phyloP scores from a whole-genome alignment of 23 red algal species.

The Pyropia haitanensis region DNA sequence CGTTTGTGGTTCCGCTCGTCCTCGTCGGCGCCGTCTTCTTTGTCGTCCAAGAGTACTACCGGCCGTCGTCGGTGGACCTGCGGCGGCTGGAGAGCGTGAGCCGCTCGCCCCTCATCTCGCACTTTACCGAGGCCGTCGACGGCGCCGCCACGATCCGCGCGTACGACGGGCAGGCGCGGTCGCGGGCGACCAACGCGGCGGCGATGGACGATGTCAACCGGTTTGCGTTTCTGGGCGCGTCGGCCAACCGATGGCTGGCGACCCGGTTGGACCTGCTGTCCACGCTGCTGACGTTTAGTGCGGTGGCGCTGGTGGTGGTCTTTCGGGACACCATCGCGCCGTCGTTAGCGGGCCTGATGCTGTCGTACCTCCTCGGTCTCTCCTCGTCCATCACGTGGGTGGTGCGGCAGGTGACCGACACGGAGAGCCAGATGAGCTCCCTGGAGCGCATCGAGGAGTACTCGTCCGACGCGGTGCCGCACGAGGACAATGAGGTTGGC shows the following conservation, averaged over 20 bases:
- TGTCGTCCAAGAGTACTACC: conserved; percentile 73
- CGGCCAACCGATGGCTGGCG: conserved; percentile 67
- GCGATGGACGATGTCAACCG: conserved; percentile 47
- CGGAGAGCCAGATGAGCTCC: conserved; percentile 77
- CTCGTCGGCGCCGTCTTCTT: conserved; percentile 40
- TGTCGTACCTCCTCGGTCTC: conserved; percentile 72
- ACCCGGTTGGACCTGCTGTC: conserved; percentile 55
- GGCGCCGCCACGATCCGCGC: conserved; percentile 83
- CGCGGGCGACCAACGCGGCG: conserved; percentile 20
- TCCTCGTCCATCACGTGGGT: conserved; percentile 59
- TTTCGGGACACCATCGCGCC: conserved; percentile 11
- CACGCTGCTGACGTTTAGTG: conserved; percentile 59
- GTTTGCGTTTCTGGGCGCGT: conserved; percentile 32
- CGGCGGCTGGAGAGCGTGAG: conserved; percentile 65
- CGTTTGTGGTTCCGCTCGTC: conserved; percentile 46
- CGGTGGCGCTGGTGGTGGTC: conserved; percentile 50
- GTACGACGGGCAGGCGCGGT: conserved; percentile 38
- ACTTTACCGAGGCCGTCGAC: conserved; percentile 77
- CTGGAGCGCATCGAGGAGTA: conserved; percentile 84
- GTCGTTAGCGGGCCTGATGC: conserved; percentile 56
- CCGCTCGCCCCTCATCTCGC: conserved; percentile 67
- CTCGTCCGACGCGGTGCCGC: conserved; percentile 22
- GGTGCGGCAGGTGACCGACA: conserved; percentile 79
- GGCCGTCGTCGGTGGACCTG: conserved; percentile 70
- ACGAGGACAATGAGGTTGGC: conserved; percentile 17